These are phyloP conservation scores for Podospora appendiculata DNA, from an alignment of 495 filamentous ascomycete species.

Conservation along the genomic window DNA sequence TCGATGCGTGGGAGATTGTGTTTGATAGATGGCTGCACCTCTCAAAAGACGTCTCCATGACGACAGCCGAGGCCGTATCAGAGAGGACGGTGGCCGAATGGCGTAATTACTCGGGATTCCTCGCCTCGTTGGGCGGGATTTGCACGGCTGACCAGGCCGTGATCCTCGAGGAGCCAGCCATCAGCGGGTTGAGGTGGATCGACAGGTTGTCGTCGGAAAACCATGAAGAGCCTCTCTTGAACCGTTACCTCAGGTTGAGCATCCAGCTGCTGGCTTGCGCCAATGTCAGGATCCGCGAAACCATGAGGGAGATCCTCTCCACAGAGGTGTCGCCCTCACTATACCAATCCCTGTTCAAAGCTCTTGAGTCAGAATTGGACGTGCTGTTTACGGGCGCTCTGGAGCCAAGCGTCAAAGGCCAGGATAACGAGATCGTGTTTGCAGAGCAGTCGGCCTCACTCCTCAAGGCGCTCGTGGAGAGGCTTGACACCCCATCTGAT, in stretches of 20 bases:
- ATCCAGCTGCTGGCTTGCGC: constrained; percentile 54
- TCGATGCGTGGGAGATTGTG: constrained; percentile 56
- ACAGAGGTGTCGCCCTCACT: constrained; percentile 51
- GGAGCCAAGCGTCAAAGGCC: constrained; percentile 40
- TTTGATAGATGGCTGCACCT: constrained; percentile 53
- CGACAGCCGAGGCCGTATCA: constrained; percentile 36
- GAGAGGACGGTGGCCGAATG: constrained; percentile 52
- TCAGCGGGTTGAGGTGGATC: constrained; percentile 54
- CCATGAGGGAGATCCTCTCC: constrained; percentile 53
- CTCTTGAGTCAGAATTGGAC: constrained; percentile 53
- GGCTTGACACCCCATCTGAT: constrained; percentile 50
- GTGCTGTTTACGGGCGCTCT: constrained; percentile 46
- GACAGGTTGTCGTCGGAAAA: constrained; percentile 51
- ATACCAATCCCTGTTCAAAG: constrained; percentile 52
- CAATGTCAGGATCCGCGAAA: constrained; percentile 54
- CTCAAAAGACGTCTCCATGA: constrained; percentile 50
- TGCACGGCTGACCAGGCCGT: constrained; percentile 54
- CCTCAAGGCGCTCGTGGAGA: constrained; percentile 53
- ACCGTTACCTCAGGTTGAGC: constrained; percentile 51
- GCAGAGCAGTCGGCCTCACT: constrained; percentile 57
- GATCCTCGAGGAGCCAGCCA: constrained; percentile 44
- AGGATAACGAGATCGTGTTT: constrained; percentile 53
- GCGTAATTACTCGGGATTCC: constrained; percentile 59
- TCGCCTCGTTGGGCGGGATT: constrained; percentile 56
- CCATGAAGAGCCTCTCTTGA: constrained; percentile 49